Base-by-base conservation (phyloP, 192 early-diverging fungal species). In the Coemansia sp. region DNA sequence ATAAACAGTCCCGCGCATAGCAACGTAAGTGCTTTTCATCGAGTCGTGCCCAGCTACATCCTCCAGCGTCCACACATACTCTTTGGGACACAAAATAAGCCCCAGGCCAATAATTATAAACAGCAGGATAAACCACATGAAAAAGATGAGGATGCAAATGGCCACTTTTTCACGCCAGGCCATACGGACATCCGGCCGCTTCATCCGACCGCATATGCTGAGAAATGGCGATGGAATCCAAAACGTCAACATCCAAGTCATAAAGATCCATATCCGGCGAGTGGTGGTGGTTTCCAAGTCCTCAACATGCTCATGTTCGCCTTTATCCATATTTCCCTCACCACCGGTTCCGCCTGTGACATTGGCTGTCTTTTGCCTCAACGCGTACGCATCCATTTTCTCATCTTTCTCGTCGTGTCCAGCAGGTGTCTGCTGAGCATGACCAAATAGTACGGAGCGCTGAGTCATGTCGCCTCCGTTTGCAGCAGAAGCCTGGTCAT, bases 91-190 rank as follows among this genome's bases (percentile, higher is more conserved):
- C 62, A 97, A 82, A 2, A 94, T 48, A 40, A 84, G 70, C 5
- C 90, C 88, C 19, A 97, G 81, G 0, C 87, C 91, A 37, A 92
- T 82, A 55, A 97, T 91, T 61, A 91, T 84, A 63, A 97, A 97
- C 30, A 94, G 81, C 21, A 93, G 81, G 18, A 82, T 38, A 5
- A 70, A 82, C 37, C 90, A 94, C 56, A 91, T 69, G 13, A 91
- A 68, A 55, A 88, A 85, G 47, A 97, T 94, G 59, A 96, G 58
- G 15, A 90, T 69, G 68, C 91, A 93, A 19, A 97, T 79, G 1
- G 86, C 81, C 6, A 90, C 71, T 70, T 97, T 97, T 72, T 97
- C 94, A 44, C 94, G 80, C 92, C 91, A 97, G 7, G 94, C 94
- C 92, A 94, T 94, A 42, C 84, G 90, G 49, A 97, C 84, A 72